These are phyloP conservation scores for Dryas octopetala DNA, from an alignment of 306 rosid genomes.

Conservation along the genomic window DNA sequence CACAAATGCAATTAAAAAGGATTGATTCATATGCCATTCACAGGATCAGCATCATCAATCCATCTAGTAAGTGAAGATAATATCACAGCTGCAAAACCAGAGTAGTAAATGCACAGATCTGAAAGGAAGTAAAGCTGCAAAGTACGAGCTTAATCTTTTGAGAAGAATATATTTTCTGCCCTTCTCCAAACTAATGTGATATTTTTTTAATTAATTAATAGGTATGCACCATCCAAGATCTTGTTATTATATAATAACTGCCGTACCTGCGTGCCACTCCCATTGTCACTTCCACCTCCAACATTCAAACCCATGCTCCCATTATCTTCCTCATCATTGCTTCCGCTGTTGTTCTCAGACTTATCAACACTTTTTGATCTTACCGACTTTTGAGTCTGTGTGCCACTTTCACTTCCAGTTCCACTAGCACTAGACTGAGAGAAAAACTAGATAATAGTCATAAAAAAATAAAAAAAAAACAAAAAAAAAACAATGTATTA, in stretches of 20 bases:
- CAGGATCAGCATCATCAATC: background rate
- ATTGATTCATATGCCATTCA: background rate
- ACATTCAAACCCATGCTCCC: slow-evolving; percentile 60
- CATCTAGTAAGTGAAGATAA: background rate
- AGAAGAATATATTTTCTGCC: background rate
- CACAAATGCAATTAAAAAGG: background rate
- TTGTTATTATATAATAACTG: slow-evolving; percentile 3
- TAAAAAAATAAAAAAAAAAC: background rate
- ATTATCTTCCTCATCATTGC: slow-evolving; percentile 68
- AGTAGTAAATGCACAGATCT: background rate
- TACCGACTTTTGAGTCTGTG: slow-evolving; percentile 68
- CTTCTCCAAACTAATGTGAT: background rate
- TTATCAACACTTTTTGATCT: slow-evolving; percentile 63
- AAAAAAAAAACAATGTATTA: background rate
- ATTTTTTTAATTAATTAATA: background rate
- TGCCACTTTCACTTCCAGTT: slow-evolving; percentile 90
- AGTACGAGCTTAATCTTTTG: background rate
- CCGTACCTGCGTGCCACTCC: slow-evolving; percentile 89
- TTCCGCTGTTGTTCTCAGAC: slow-evolving; percentile 58
- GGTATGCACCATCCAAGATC: slow-evolving; percentile 13
- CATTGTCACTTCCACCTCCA: slow-evolving; percentile 74
- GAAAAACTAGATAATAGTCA: slow-evolving; percentile 13
- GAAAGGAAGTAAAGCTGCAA: background rate
- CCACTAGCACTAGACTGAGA: slow-evolving; percentile 92
- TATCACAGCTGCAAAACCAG: background rate